Conservation (phyloP, 371 early-diverging fungal species). For the Mucor lusitanicus region DNA sequence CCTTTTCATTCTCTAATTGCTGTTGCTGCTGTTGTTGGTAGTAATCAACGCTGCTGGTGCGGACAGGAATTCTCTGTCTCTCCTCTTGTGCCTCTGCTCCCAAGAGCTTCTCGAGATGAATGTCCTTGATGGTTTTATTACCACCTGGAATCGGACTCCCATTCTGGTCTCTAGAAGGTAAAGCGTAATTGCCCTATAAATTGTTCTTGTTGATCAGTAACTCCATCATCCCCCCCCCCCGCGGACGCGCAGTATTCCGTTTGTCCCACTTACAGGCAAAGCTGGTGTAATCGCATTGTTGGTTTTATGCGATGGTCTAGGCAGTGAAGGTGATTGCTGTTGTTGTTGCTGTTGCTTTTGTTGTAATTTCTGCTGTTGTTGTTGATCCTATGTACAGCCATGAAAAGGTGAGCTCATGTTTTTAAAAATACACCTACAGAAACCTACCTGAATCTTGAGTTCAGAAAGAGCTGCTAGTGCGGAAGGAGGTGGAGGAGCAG, state of each 20-base stretch:
- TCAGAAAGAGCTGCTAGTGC: conserved; percentile 13
- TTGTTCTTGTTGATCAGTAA: background rate
- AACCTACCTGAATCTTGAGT: conserved; percentile 10
- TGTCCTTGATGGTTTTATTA: background rate
- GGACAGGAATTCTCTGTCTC: conserved; percentile 1
- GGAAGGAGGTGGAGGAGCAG: conserved; percentile 26
- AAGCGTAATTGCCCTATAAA: conserved; percentile 12
- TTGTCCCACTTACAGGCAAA: conserved; percentile 9
- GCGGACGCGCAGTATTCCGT: background rate
- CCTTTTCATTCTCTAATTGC: background rate
- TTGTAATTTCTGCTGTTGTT: background rate
- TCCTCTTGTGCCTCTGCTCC: conserved; percentile 1
- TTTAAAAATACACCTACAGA: background rate
- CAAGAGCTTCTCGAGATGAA: background rate
- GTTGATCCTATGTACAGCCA: background rate
- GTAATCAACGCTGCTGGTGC: conserved; percentile 9
- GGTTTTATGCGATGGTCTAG: conserved; percentile 11
- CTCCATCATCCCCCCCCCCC: background rate
- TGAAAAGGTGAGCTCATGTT: background rate
- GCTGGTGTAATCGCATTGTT: conserved; percentile 10
- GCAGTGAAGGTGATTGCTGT: background rate
- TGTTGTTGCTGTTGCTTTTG: background rate
- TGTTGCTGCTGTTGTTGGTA: conserved; percentile 13
- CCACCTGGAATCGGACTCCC: conserved; percentile 12
- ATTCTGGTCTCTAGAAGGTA: conserved; percentile 17